Base-by-base conservation (phyloP, 176 grass and related monocot genomes). In the Otatea glauca region DNA sequence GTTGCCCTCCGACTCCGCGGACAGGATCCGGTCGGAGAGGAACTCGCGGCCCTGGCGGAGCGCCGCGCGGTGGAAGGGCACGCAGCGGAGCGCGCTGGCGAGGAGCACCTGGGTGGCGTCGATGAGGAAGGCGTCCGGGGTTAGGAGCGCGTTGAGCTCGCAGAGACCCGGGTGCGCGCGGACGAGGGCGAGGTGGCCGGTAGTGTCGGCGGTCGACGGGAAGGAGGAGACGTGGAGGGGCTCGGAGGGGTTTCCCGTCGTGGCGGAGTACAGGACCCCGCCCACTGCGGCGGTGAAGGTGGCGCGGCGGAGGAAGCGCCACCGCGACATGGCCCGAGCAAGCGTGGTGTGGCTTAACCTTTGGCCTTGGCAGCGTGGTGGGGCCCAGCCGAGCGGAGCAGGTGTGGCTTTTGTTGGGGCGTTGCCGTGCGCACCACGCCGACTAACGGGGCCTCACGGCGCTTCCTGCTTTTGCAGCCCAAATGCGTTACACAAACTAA, bases 51-150 rank as follows among this genome's bases (percentile, higher is more conserved):
- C 44, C 12, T 11, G 12, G 59, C 60, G 71, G 47, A 84, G 32
- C 59, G 4, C 15, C 9, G 1, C 15, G 3, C 34, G 72, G 61
- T 21, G 14, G 15, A 25, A 43, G 59, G 82, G 72, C 48, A 38
- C 15, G n/a, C 16, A 5, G 61, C 82, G 72, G 61, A 84, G 82
- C 2, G 60, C 72, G 47, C 3, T n/a, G 1, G 72, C 82, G n/a
- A 84, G 72, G 61, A 84, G 21, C 34, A 72, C 72, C 44, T 75
- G 61, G 15, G 72, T 84, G 32, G 60, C 72, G 82, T 84, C 82
- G 62, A 84, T 9, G 72, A 84, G 9, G 82, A 84, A 84, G 72
- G 72, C 10, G 15, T 15, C 45, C 35, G 72, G 72, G 1, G 61
- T 32, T 38, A 84, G 72, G 72, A 84, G 65, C 5, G 47, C 61